phyloP scores from a whole-genome alignment of 73 alveolate genomes.

The Stentor coeruleus region DNA sequence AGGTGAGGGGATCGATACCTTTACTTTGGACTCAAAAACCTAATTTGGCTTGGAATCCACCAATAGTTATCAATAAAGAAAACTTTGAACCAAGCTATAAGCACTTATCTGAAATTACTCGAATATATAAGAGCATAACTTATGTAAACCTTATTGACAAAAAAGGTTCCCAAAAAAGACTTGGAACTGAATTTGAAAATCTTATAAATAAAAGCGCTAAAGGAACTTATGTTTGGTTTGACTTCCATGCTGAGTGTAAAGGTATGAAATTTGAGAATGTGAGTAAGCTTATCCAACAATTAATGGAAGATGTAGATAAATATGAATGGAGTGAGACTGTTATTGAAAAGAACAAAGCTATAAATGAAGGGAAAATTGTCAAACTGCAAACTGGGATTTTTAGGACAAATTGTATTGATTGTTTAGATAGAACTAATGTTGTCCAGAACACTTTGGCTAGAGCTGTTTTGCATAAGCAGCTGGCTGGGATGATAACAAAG shows the following conservation, averaged over 20 bases:
- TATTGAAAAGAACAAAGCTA: slow-evolving; percentile 8
- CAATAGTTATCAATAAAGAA: slow-evolving; percentile 17
- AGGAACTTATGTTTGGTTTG: slow-evolving; percentile 89
- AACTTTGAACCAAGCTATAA: slow-evolving; percentile 29
- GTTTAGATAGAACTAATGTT: slow-evolving; percentile 97
- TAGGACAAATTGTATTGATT: slow-evolving; percentile 98
- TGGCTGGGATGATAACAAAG: slow-evolving; percentile 53
- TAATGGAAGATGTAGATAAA: slow-evolving; percentile 53
- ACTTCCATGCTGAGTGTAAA: slow-evolving; percentile 96
- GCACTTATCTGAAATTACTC: slow-evolving; percentile 45
- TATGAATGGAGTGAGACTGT: slow-evolving; percentile 40
- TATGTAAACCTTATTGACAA: slow-evolving; percentile 59
- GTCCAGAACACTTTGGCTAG: slow-evolving; percentile 91
- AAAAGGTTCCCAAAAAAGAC: slow-evolving; percentile 43
- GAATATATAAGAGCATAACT: slow-evolving; percentile 39
- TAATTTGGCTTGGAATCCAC: slow-evolving; percentile 41
- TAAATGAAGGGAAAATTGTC: slow-evolving; percentile 23
- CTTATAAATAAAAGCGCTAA: slow-evolving; percentile 63
- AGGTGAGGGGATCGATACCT: slow-evolving; percentile 62
- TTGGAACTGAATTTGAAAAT: slow-evolving; percentile 59
- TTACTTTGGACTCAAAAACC: slow-evolving; percentile 60
- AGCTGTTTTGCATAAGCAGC: slow-evolving; percentile 55
- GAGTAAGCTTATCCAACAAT: slow-evolving; percentile 65
- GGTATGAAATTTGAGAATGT: slow-evolving; percentile 93
- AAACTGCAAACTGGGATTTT: slow-evolving; percentile 70